Percentiles rank a stretch among this genome's conserved stretches.
phyloP scores from a whole-genome alignment of 306 rosid species.

The Glycine tomentella region DNA sequence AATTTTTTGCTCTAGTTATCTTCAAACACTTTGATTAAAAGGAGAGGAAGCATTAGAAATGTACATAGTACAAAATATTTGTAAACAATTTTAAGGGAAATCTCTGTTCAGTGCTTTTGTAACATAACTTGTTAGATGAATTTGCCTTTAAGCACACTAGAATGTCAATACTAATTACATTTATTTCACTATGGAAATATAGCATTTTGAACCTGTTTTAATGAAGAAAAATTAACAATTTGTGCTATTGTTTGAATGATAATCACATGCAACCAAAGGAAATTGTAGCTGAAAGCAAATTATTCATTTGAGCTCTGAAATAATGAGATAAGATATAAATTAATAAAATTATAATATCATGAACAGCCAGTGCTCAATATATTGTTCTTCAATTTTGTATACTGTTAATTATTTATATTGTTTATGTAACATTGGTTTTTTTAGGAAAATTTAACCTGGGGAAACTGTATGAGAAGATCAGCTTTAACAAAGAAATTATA shows the following conservation, averaged over 20 bases:
- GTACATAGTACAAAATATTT: too few species aligned
- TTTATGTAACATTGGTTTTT: constrained; percentile 13
- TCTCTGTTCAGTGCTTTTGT: background rate
- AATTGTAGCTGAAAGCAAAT: constrained; percentile 28
- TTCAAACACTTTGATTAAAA: too few species aligned
- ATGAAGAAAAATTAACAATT: constrained; percentile 13
- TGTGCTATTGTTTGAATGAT: constrained; percentile 9
- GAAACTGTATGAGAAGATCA: constrained; percentile 92
- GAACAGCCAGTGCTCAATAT: constrained; percentile 19
- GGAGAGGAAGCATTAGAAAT: too few species aligned
- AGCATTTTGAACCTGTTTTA: constrained; percentile 13
- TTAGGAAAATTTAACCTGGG: constrained; percentile 85
- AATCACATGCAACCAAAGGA: constrained; percentile 17
- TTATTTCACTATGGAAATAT: background rate
- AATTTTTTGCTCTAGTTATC: too few species aligned
- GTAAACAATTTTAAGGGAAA: too few species aligned
- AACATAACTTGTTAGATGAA: background rate
- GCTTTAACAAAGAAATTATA: constrained; percentile 88
- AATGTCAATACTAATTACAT: constrained; percentile 11
- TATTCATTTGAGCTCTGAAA: constrained; percentile 25
- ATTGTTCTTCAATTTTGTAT: too few species aligned
- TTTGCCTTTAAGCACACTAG: background rate
- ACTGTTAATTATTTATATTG: too few species aligned
- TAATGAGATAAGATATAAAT: constrained; percentile 9
- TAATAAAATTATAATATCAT: constrained; percentile 24